Evolutionary conservation across 805 yeast genomes (phyloP).

Genomic region (Candida yuanshanica): DNA sequence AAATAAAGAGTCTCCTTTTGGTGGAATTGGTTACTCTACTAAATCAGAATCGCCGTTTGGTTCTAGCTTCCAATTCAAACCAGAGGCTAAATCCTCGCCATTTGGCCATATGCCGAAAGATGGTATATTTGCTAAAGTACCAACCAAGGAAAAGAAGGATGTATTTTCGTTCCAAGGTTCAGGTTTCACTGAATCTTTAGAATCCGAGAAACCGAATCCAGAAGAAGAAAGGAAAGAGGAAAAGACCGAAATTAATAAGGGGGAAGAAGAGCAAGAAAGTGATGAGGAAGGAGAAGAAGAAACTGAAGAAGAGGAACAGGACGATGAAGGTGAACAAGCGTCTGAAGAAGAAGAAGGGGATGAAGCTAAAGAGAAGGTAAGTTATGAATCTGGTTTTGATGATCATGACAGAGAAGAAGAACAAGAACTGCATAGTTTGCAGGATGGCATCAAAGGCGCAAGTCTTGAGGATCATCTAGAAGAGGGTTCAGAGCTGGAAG

Average conservation of each 20-base stretch:
- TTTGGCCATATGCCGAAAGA: neutral
- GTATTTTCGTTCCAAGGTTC: neutral
- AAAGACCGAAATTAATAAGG: neutral
- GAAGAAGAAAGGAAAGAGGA: no score
- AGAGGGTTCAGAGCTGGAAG: neutral
- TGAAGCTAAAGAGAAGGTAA: conserved; percentile 1
- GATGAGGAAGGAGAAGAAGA: neutral
- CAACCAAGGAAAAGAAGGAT: neutral
- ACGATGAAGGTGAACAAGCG: conserved; percentile 4
- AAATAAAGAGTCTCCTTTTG: neutral
- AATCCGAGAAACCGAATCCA: neutral
- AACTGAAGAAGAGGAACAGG: conserved; percentile 2
- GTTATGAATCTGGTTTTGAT: neutral
- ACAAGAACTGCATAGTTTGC: neutral
- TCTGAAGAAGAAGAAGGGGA: conserved; percentile 5
- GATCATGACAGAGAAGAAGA: neutral
- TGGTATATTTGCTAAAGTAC: neutral
- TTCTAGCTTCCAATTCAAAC: no score
- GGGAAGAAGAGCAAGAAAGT: neutral
- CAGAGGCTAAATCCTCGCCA: no score
- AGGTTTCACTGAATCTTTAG: neutral
- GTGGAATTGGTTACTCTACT: no score
- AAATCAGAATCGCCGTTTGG: no score
- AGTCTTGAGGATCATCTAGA: no score
- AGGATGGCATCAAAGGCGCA: no score